Evolutionary conservation across 129 eudicot species (phyloP).

Genomic region (Chrysanthemum lavandulifolium): DNA sequence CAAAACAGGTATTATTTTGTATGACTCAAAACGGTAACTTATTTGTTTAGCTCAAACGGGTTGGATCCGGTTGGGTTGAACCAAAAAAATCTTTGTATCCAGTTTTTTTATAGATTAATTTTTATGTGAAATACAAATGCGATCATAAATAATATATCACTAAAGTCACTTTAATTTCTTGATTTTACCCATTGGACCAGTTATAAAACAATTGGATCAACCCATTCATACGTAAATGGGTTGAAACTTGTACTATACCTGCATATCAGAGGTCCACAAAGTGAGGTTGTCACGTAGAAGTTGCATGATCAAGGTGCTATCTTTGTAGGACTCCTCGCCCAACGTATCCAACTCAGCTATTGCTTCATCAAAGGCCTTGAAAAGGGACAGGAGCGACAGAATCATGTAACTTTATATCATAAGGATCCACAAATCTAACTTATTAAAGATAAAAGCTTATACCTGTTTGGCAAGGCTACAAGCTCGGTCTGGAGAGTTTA

Average conservation of each 20-base stretch:
- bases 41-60: too few species aligned
- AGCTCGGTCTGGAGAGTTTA: conserved; percentile 61
- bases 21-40: too few species aligned
- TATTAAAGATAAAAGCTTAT: not conserved
- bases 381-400: not conserved
- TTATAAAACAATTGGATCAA: not conserved
- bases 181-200: not conserved
- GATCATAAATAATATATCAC: too few species aligned
- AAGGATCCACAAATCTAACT: not conserved
- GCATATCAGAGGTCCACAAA: conserved; percentile 46
- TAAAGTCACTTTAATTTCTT: not conserved
- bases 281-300: conserved; percentile 44
- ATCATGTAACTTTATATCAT: conserved; percentile 6
- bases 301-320: conserved; percentile 46
- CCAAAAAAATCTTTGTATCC: too few species aligned
- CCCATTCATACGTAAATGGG: not conserved
- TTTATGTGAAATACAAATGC: too few species aligned
- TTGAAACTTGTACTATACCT: conserved; percentile 21
- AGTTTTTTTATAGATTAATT: too few species aligned
- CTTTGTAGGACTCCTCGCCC: conserved; percentile 49
- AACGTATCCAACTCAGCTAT: conserved; percentile 44
- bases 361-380: conserved; percentile 44
- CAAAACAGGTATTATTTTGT: too few species aligned
- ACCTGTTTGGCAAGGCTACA: conserved; percentile 67
- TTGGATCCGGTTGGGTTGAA: too few species aligned